A percentile compares a stretch with the other conserved stretches of the same genome.
Conservation (phyloP, 768 basidiomycete genomes). For the Naganishia onofrii region DNA sequence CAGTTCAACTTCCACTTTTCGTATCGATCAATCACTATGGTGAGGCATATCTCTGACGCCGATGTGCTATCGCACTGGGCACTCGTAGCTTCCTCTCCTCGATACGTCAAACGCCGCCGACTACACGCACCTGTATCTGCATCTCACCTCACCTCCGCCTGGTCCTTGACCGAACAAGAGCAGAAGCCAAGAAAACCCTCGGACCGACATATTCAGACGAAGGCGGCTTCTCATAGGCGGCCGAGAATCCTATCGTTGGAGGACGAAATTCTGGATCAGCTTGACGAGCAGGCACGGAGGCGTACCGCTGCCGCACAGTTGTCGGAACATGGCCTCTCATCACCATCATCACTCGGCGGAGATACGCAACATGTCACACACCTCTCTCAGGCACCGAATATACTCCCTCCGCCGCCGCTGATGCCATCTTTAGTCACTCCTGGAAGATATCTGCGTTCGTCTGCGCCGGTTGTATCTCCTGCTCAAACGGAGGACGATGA, state of each 20-base stretch:
- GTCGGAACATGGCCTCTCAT: background rate
- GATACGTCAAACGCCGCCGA: background rate
- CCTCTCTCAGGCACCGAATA: background rate
- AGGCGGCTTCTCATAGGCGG: background rate
- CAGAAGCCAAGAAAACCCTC: background rate
- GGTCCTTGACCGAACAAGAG: background rate
- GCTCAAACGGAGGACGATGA: background rate
- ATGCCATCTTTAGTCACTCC: background rate
- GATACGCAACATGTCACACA: background rate
- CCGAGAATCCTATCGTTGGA: background rate
- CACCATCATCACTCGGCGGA: background rate
- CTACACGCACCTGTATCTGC: background rate
- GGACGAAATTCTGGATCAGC: conserved; percentile 11
- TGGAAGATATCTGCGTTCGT: background rate
- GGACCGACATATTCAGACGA: background rate
- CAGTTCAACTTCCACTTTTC: background rate
- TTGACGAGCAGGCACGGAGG: conserved; percentile 4
- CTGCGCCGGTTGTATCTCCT: background rate
- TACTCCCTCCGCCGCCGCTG: background rate
- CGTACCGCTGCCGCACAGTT: background rate
- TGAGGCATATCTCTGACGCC: background rate
- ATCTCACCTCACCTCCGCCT: background rate
- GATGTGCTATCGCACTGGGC: conserved; percentile 7
- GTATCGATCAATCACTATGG: background rate
- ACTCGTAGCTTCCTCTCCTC: background rate